Evolutionary conservation across 129 eudicot genomes (phyloP), one percentile per base, ranked within the genome.

Genomic region (Flaveria linearis): DNA sequence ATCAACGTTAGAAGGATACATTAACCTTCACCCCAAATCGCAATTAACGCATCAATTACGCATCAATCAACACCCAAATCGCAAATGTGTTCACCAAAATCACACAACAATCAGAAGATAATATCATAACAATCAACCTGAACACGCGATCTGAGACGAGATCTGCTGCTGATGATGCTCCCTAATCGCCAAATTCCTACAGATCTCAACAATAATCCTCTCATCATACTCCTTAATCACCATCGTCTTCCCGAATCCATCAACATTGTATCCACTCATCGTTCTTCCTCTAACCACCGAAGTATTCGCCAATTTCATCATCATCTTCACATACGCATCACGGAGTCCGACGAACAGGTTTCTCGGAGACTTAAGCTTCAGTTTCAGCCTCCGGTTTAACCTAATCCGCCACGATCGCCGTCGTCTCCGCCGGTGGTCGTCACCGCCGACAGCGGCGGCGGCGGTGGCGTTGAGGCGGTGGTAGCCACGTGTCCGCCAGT

Each of bases 141-240:
- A 68, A 6, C 69, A 73, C 53, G 22, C 70, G 55, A 73, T 65
- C 17, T 17, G 74, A 30, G 83, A 63, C 68, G 83, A 55, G 68
- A 73, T 65, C 33, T 36, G 82, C 12, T 45, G 76, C 42, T 63
- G 61, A 20, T 72, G 68, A 43, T 58, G 23, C 10, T 81, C 88
- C 53, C 86, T 78, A 76, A 83, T 73, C 69, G 88, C 74, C 77
- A 93, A 63, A 6, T 89, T 80, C 69, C 85, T 93, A 63, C 86
- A 93, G 85, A 91, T 85, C 90, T 93, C 91, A 13, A 84, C 78
- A 9, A 93, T 74, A 87, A 86, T 82, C 86, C 81, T 84, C 85
- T 93, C 96, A 36, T 93, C 98, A 57, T 93, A 91, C 76, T 93
- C 97, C 77, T 91, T 91, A 2, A 69, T 11, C 53, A 81, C 66